Evolutionary conservation across 257 asterid species (phyloP), one percentile per base, ranked within the genome.

Genomic region (Przewalskia tangutica): DNA sequence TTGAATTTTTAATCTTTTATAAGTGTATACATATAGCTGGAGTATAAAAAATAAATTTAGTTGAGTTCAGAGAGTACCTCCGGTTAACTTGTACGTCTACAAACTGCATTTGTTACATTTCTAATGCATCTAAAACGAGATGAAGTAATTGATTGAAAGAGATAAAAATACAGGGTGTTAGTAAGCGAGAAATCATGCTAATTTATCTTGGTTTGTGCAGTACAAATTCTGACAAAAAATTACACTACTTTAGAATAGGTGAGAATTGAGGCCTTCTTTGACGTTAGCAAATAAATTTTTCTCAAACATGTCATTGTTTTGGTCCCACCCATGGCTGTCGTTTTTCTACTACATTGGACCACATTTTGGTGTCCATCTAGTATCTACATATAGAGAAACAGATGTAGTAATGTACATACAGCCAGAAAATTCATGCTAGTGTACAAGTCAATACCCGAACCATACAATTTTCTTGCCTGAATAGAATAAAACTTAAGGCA

Each of bases 401-500:
- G 18, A 32, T 16, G 27, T 7, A 38, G 40, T 14, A 36, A 14
- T 14, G 18, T 65, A 34, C 23, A 65, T 34, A 36, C 7, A 66
- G 9, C 7, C 12, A 36, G 75, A 38, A 63, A 87, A 71, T 14
- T 5, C 2, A 80, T 62, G 42, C 32, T 27, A 27, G 32, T 84
- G 84, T 82, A 83, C 90, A 95, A 95, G 98, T 95, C 99, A 95
- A 95, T 93, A 89, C 97, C 98, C 99, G 98, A 95, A 95, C 98
- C 99, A 89, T 86, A 87, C 94, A 88, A 86, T 80, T 68, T 48
- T 73, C 60, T 73, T 73, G 62, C 60, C 8, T 48, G 60, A 13
- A 23, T 32, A 23, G 13, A 73, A 14, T 50, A 73, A 1, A 42
- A 18, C 5, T 20, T 20, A 18, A 68, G 32, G 4, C 55, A 68